Conservation (phyloP, 768 basidiomycete species). For the Xerocomellus intermedius region DNA sequence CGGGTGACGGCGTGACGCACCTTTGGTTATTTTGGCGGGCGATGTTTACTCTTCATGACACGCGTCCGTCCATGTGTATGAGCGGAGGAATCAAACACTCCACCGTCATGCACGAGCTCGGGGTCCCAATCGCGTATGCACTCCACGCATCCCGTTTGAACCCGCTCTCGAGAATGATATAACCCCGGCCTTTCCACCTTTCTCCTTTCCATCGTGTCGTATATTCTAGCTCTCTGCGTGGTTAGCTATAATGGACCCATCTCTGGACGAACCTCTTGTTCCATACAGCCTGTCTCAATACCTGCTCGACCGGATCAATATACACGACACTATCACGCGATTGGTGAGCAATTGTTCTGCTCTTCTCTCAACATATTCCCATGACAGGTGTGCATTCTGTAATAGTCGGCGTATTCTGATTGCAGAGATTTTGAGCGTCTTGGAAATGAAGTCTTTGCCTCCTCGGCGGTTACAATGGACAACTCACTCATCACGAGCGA, state of each 20-base stretch:
- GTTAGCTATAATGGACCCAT: slow-evolving; percentile 6
- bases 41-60: slow-evolving; percentile 10
- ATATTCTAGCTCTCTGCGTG: not conserved
- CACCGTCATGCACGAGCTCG: not conserved
- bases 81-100: not conserved
- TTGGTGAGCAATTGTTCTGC: slow-evolving; percentile 15
- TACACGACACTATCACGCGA: slow-evolving; percentile 28
- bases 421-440: slow-evolving; percentile 28
- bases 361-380: not conserved
- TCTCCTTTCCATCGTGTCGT: not conserved
- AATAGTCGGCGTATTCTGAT: slow-evolving; percentile 24
- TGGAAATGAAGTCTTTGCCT: slow-evolving; percentile 27
- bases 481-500: slow-evolving; percentile 21
- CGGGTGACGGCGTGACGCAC: not conserved
- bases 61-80: not conserved
- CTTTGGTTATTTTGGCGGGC: not conserved
- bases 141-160: slow-evolving; percentile 1
- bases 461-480: slow-evolving; percentile 21
- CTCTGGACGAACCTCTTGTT: slow-evolving; percentile 6
- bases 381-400: not conserved
- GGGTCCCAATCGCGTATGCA: not conserved
- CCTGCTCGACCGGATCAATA: slow-evolving; percentile 26
- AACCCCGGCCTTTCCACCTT: not conserved
- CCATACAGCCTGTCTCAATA: slow-evolving; percentile 22
- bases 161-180: slow-evolving; percentile 10